phyloP scores from a whole-genome alignment of 768 basidiomycete genomes.

The Lepiota venenata region DNA sequence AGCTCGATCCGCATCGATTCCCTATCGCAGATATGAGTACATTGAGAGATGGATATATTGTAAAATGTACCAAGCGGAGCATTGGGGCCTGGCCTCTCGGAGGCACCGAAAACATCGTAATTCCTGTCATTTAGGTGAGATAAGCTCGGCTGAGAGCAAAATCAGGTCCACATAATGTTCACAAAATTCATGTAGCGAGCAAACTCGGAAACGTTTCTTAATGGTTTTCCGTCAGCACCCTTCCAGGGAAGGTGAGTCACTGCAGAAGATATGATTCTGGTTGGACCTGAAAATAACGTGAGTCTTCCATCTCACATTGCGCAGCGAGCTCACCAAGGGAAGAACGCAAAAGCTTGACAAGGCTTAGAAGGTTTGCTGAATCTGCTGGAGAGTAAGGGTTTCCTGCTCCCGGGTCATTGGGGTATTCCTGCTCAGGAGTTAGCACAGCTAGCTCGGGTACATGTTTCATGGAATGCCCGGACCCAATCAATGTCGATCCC shows the following conservation, averaged over 20 bases:
- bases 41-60: not conserved
- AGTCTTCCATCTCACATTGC: not conserved
- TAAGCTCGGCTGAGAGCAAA: not conserved
- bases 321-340: conserved; percentile 37
- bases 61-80: conserved; percentile 52
- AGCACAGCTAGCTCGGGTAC: not conserved
- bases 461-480: not conserved
- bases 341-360: conserved; percentile 53
- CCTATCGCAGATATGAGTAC: conserved; percentile 18
- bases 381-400: conserved; percentile 57
- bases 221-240: conserved; percentile 53
- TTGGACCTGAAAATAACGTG: conserved; percentile 26
- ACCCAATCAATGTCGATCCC: conserved; percentile 59
- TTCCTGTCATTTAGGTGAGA: conserved; percentile 47
- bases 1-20: conserved; percentile 58
- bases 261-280: conserved; percentile 65
- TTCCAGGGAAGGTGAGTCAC: conserved; percentile 67
- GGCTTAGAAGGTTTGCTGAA: conserved; percentile 56
- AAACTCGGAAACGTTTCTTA: conserved; percentile 62
- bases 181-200: conserved; percentile 60
- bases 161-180: conserved; percentile 51
- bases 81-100: conserved; percentile 67
- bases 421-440: conserved; percentile 54
- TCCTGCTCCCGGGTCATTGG: conserved; percentile 54
- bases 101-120: conserved; percentile 67